These are phyloP conservation scores for Lyophyllum atratum DNA, from an alignment of 768 basidiomycete species.

Conservation along the genomic window DNA sequence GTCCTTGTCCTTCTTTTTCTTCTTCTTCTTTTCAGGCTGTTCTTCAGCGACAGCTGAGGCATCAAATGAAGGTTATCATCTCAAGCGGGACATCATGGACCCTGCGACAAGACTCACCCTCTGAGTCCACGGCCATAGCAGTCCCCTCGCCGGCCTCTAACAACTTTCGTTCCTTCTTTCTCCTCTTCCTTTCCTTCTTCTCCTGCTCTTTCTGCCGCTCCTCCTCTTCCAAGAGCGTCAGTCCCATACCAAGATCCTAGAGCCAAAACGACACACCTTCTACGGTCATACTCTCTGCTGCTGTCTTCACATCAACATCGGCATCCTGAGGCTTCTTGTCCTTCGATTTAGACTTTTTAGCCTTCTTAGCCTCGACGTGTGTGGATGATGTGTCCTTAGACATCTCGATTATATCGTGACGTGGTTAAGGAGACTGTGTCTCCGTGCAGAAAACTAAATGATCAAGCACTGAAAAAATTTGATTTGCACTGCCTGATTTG, in stretches of 20 bases:
- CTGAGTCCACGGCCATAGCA: conserved; percentile 14
- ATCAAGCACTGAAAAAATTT: conserved; percentile 9
- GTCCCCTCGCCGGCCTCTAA: conserved; percentile 10
- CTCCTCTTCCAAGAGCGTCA: conserved; percentile 15
- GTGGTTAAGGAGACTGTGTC: background rate
- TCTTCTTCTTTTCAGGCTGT: conserved; percentile 22
- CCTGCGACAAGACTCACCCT: conserved; percentile 19
- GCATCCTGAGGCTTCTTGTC: conserved; percentile 13
- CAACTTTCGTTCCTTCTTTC: conserved; percentile 21
- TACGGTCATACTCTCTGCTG: background rate
- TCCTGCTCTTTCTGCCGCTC: conserved; percentile 22
- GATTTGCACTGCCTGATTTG: conserved; percentile 9
- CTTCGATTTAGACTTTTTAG: conserved; percentile 27
- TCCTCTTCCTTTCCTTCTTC: conserved; percentile 25
- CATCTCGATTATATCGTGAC: conserved; percentile 18
- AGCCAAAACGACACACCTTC: conserved; percentile 1
- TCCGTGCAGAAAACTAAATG: background rate
- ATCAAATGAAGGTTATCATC: background rate
- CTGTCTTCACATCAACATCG: background rate
- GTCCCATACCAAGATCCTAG: background rate
- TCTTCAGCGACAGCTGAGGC: background rate
- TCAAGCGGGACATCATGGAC: background rate
- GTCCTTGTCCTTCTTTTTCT: conserved; percentile 32
- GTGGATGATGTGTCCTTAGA: conserved; percentile 24
- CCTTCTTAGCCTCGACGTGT: conserved; percentile 20